Base-by-base conservation (phyloP, 2,329 filamentous ascomycete genomes). In the Pseudopithomyces maydicus region DNA sequence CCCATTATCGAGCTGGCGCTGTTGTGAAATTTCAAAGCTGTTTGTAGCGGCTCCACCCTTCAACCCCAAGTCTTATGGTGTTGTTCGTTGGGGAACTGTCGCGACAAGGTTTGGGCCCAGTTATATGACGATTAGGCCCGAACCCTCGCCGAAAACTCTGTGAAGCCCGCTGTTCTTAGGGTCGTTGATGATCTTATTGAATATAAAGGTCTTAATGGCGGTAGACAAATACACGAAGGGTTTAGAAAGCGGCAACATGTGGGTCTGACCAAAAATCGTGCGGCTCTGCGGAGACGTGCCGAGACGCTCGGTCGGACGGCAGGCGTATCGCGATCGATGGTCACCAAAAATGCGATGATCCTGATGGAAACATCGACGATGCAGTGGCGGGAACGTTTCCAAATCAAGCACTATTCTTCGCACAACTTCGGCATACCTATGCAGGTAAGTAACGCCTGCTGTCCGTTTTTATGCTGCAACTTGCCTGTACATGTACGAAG, bases 41-140 rank as follows among this genome's bases (percentile, higher is more conserved):
- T 39, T 39, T 38, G 46, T 20, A 48, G 46, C 33, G 23, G 46
- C 19, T 48, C 46, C 46, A 48, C 33, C 32, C 7, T 36, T 23
- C 17, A 5, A 35, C 17, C n/a, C 33, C 15, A 11, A 35, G 45
- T 26, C 5, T 38, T 20, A 11, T 5, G 20, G 12, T 48, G 46
- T 48, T 43, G 49, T 43, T 36, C 39, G 39, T 10, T 36, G 29
- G 23, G 44, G 7, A 17, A 17, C 20, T 15, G 19, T 23, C 39
- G 29, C 39, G 39, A 45, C 14, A n/a, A 43, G n/a, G 19, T n/a
- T 17, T 2, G 4, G 48, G 26, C 49, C 49, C 49, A 44, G 8
- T 52, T 43, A 35, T 44, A 44, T 52, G 49, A 52, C 49, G 49
- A 36, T 35, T 42, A 36, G 49, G 26, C 26, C 29, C 49, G 19